phyloP scores from a whole-genome alignment of 257 asterid genomes.

The Penstemon barbatus region DNA sequence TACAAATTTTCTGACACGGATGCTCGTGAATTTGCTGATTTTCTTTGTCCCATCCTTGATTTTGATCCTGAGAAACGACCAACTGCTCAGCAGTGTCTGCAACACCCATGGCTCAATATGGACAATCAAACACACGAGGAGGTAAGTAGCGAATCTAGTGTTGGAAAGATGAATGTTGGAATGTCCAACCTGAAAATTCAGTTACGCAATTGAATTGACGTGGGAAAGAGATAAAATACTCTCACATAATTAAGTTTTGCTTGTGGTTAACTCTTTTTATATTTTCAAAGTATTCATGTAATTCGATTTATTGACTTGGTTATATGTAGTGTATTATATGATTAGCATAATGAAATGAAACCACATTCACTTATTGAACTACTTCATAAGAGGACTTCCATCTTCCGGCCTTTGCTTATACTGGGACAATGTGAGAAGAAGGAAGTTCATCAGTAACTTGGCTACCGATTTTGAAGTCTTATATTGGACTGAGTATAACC shows the following conservation, averaged over 20 bases:
- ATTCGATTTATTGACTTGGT: slow-evolving; percentile 42
- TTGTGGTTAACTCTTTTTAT: slow-evolving; percentile 35
- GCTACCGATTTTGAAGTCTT: neutral
- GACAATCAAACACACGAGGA: slow-evolving; percentile 34
- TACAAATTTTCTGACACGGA: slow-evolving; percentile 56
- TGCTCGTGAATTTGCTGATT: slow-evolving; percentile 68
- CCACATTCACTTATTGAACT: slow-evolving; percentile 30
- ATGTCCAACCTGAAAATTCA: slow-evolving; percentile 58
- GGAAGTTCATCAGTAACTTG: neutral
- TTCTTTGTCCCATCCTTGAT: slow-evolving; percentile 77
- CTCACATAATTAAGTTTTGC: slow-evolving; percentile 39
- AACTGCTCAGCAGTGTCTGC: slow-evolving; percentile 81
- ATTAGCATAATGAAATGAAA: slow-evolving; percentile 39
- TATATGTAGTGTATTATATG: slow-evolving; percentile 40
- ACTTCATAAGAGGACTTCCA: neutral
- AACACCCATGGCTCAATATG: slow-evolving; percentile 78
- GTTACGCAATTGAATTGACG: slow-evolving; percentile 49
- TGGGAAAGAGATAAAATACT: slow-evolving; percentile 16
- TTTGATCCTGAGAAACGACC: slow-evolving; percentile 96
- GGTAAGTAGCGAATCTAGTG: slow-evolving; percentile 48
- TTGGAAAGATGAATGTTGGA: slow-evolving; percentile 52
- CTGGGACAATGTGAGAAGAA: neutral
- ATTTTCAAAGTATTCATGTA: slow-evolving; percentile 35
- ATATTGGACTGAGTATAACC: neutral
- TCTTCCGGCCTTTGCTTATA: neutral